A percentile compares a stretch with the other conserved stretches of the same genome.
These are phyloP conservation scores for Purpureocillium lavendulum DNA, from an alignment of 2,329 filamentous ascomycete genomes.

Conservation along the genomic window DNA sequence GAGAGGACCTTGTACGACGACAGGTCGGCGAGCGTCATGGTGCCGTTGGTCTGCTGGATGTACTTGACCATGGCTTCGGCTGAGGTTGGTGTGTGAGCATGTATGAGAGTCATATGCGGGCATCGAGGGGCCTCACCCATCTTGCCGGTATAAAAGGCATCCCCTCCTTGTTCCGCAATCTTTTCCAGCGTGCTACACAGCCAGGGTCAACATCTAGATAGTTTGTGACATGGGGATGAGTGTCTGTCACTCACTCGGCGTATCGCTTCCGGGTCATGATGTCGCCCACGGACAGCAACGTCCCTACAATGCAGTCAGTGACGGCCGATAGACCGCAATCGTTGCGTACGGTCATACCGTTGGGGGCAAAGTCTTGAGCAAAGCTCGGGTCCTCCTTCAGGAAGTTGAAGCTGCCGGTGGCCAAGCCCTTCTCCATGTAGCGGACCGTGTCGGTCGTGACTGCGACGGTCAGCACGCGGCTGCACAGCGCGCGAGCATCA, in stretches of 20 bases:
- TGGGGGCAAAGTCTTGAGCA: slow-evolving; percentile 82
- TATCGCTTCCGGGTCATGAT: slow-evolving; percentile 75
- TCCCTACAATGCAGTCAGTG: slow-evolving; percentile 30
- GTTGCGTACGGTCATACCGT: slow-evolving; percentile 40
- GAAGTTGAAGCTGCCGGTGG: slow-evolving; percentile 42
- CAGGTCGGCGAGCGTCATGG: slow-evolving; percentile 75
- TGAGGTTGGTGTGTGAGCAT: slow-evolving; percentile 20
- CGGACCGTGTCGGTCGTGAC: slow-evolving; percentile 65
- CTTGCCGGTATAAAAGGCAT: slow-evolving; percentile 65
- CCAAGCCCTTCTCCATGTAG: slow-evolving; percentile 55
- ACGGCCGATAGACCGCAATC: slow-evolving; percentile 1
- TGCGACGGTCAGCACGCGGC: slow-evolving; percentile 6
- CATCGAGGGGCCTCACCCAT: slow-evolving; percentile 34
- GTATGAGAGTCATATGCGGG: not conserved
- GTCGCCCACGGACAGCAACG: slow-evolving; percentile 62
- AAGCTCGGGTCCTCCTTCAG: slow-evolving; percentile 67
- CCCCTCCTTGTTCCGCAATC: slow-evolving; percentile 64
- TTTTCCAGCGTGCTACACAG: slow-evolving; percentile 54
- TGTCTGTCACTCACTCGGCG: slow-evolving; percentile 37
- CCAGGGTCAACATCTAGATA: slow-evolving; percentile 3
- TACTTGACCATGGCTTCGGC: slow-evolving; percentile 66
- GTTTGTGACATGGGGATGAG: not conserved
- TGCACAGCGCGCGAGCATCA: no score
- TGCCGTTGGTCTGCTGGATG: slow-evolving; percentile 65
- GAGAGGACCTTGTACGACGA: slow-evolving; percentile 60